Conservation (phyloP, 345 rosid genomes). For the Heritiera fomes region DNA sequence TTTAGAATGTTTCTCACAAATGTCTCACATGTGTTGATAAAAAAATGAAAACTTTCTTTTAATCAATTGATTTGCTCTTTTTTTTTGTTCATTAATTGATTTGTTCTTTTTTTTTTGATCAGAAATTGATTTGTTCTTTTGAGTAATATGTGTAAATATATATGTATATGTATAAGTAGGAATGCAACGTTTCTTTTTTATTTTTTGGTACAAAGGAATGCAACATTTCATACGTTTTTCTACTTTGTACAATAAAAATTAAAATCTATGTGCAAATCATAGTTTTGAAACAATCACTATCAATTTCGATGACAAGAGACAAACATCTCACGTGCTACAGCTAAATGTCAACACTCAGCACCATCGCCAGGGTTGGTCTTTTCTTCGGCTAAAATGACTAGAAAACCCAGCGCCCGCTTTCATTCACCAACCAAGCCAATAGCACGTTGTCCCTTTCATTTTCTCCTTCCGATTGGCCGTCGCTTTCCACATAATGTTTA, state of each 20-base stretch:
- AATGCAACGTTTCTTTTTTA: too few relatives aligned
- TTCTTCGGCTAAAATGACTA: constrained; percentile 20
- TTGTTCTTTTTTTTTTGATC: too few relatives aligned
- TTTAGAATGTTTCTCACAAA: too few relatives aligned
- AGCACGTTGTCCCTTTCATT: constrained; percentile 25
- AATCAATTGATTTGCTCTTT: too few relatives aligned
- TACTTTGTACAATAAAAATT: too few relatives aligned
- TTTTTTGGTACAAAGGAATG: too few relatives aligned
- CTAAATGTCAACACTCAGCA: constrained; percentile 27
- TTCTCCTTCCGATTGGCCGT: constrained; percentile 31
- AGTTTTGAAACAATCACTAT: not conserved
- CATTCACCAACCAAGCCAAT: not conserved
- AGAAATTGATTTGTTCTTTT: too few relatives aligned
- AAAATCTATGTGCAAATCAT: not conserved
- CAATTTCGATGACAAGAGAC: constrained; percentile 4
- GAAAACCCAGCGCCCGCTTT: constrained; percentile 5
- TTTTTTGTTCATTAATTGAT: too few relatives aligned
- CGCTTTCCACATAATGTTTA: not conserved
- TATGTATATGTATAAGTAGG: not conserved
- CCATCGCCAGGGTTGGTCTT: constrained; percentile 24
- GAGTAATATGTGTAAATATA: too few relatives aligned
- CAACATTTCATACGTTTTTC: too few relatives aligned
- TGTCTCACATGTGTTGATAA: too few relatives aligned
- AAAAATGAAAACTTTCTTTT: too few relatives aligned
- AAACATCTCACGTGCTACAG: constrained; percentile 33